Evolutionary conservation across 2,329 filamentous ascomycete species (phyloP), one percentile per base, ranked within the genome.

Genomic region (Neoscytalidium dimidiatum): DNA sequence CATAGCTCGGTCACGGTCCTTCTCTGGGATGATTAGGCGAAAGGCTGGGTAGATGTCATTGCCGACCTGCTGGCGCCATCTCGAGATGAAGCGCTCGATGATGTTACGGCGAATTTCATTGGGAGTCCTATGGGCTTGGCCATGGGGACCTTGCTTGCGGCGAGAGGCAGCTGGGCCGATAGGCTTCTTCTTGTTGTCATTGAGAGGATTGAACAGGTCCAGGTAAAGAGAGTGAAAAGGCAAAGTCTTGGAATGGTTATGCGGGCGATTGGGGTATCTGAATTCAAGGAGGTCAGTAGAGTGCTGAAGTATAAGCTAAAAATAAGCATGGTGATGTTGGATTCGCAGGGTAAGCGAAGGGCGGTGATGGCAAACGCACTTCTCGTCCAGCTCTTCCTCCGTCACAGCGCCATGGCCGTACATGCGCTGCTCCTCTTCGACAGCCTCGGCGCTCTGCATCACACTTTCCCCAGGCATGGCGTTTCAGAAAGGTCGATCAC

Each of bases 1-100:
- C 82, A 97, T 93, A 19, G 91, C 90, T 53, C 95, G 87, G 72
- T 98, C 93, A 43, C 93, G 88, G 73, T 99, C 95, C 74, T 96
- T 96, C 72, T 96, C 92, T 0, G 94, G 94, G 3, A 97, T 84
- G 65, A 98, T 97, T 52, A 99, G 85, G 21, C 95, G 89, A 77
- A 99, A 86, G 1, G 92, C 94, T 0, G 95, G 95, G 74, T 95
- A 98, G 71, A 99, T 92, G 77, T 99, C 95, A 70, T 92, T 82
- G 28, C 95, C 95, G 23, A 97, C 94, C 67, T 97, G 89, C 64
- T 88, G 87, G 43, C 94, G 87, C 95, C 95, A 99, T 75, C 88
- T 85, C 14, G 86, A 85, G 70, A 99, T 92, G 80, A 97, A 99
- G 7, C 90, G 84, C 64, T 94, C 87, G 68, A 99, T 92, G 69